Evolutionary conservation across 805 yeast genomes (phyloP).

Genomic region (Starmerella scarabaei): DNA sequence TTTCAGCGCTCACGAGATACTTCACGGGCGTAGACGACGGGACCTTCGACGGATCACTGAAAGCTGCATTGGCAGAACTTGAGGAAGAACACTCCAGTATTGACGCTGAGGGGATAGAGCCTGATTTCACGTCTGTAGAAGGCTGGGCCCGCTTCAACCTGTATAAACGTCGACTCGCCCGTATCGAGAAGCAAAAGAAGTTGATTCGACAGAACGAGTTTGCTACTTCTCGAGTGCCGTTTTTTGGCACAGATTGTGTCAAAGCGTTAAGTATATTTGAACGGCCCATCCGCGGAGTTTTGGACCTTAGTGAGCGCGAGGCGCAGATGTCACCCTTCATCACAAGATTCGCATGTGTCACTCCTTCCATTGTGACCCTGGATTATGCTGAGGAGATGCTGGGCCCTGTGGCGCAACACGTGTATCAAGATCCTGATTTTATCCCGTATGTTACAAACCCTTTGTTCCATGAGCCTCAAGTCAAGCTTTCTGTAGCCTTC

Average conservation of each 20-base stretch:
- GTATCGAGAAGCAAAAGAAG: constrained; percentile 43
- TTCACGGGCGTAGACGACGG: background rate
- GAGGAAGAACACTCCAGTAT: constrained; percentile 10
- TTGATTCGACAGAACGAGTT: constrained; percentile 48
- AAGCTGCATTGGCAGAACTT: background rate
- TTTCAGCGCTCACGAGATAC: constrained; percentile 5
- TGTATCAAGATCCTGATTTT: constrained; percentile 8
- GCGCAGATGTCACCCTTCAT: constrained; percentile 37
- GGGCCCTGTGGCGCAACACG: constrained; percentile 10
- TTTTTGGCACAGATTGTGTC: constrained; percentile 52
- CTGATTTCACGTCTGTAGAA: constrained; percentile 27
- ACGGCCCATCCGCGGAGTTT: constrained; percentile 15
- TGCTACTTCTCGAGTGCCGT: constrained; percentile 52
- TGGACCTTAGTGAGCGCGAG: constrained; percentile 25
- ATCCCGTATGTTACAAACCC: constrained; percentile 27
- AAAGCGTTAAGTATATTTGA: constrained; percentile 18
- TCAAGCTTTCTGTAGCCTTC: constrained; percentile 79
- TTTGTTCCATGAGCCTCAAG: constrained; percentile 72
- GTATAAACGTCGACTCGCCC: constrained; percentile 38
- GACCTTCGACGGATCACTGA: background rate
- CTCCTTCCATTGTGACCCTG: constrained; percentile 72
- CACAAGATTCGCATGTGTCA: constrained; percentile 70
- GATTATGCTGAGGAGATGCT: constrained; percentile 37
- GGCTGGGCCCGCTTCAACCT: constrained; percentile 48
- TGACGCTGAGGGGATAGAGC: constrained; percentile 17